A percentile compares a stretch with the other conserved stretches of the same genome.
Conservation (phyloP, 2,329 filamentous ascomycete genomes). For the Xylariaceae sp. region DNA sequence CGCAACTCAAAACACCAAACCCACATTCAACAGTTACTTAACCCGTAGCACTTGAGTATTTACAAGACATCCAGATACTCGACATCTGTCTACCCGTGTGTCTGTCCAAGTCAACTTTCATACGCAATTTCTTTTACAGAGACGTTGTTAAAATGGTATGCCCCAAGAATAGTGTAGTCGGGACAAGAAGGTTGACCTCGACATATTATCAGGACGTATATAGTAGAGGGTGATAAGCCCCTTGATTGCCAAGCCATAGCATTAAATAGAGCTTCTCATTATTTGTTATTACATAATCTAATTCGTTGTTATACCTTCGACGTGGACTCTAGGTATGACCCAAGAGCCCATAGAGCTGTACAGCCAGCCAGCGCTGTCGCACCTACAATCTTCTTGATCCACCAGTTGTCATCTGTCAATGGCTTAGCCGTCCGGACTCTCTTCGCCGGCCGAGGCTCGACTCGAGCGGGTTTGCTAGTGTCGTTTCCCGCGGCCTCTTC, state of each 20-base stretch:
- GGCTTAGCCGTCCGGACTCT: slow-evolving; percentile 59
- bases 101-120: too few species aligned
- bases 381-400: slow-evolving; percentile 66
- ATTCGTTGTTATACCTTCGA: slow-evolving; percentile 15
- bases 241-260: background rate
- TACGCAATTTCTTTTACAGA: too few species aligned
- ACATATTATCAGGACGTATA: too few species aligned
- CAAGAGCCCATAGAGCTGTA: slow-evolving; percentile 60
- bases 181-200: too few species aligned
- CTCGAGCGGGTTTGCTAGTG: slow-evolving; percentile 29
- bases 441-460: slow-evolving; percentile 28
- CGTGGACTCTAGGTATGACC: slow-evolving; percentile 52
- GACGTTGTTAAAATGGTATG: too few species aligned
- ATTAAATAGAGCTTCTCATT: background rate
- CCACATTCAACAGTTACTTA: too few species aligned
- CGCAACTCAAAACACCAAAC: too few species aligned
- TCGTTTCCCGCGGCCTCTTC: slow-evolving; percentile 41
- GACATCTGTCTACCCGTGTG: too few species aligned
- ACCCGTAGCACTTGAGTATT: too few species aligned
- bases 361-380: slow-evolving; percentile 65
- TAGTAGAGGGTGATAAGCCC: background rate
- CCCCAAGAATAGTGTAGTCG: too few species aligned
- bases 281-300: background rate
- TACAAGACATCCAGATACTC: too few species aligned
- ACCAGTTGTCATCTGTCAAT: slow-evolving; percentile 67